Evolutionary conservation across 257 asterid species (phyloP), one percentile per base, ranked within the genome.

Genomic region (Cordia subcordata): DNA sequence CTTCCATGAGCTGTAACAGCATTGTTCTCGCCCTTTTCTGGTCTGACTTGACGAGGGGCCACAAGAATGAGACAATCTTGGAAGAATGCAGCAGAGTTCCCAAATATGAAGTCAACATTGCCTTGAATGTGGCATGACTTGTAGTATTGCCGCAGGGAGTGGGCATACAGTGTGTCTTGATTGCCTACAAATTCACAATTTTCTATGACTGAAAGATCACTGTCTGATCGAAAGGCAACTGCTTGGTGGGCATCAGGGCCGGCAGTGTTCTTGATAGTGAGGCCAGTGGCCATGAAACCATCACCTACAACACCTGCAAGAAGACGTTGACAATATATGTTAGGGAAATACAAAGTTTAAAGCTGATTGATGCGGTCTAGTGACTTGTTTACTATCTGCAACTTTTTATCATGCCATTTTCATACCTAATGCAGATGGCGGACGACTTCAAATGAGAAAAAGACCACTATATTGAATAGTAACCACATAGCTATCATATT

Each of bases 1-100:
- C 90, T 63, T 8, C 90, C 86, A 0, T 82, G 86, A n/a, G 89
- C 83, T 10, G 89, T 74, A 15, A 82, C 68, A 0, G 82, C 75
- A 18, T 80, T 80, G 1, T 57, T 75, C 67, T 75, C 83, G 0
- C 85, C 89, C 54, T 74, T 77, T 15, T 74, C 80, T 0, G 82
- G 82, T 4, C 69, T 47, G 6, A 46, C 20, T 57, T 65, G 68
- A 0, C 89, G 63, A 0, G 86, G 83, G 8, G 78, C 65, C n/a
- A 82, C 15, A 5, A 82, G 71, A 27, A 79, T 65, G 35, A 49
- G 62, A 47, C 80, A 79, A 37, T 79, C 77, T 10, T 82, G 62
- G 57, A 82, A 82, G 58, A 76, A 23, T 13, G 80, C 76, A 4
- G 90, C 86, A 0, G 84, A 57, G 40, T 79, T 75, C 13, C 89